A percentile compares a stretch with the other conserved stretches of the same genome.
phyloP scores from a whole-genome alignment of 164 flowering plant species.

The Magnolia sinica region DNA sequence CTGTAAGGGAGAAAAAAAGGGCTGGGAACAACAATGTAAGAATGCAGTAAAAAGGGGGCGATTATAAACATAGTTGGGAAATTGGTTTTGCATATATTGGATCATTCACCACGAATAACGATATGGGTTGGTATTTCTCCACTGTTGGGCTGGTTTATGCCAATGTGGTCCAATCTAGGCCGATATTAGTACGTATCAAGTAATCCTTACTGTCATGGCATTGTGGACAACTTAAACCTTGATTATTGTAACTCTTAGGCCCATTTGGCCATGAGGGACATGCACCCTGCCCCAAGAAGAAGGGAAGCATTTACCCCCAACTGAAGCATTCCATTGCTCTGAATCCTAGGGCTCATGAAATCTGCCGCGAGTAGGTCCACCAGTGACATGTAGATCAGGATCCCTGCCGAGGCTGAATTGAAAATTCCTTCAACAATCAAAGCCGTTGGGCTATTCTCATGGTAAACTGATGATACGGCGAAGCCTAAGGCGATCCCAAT shows the following conservation, averaged over 20 bases:
- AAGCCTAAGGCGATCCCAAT: slow-evolving; percentile 43
- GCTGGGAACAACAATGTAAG: too few relatives aligned
- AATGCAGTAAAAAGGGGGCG: too few relatives aligned
- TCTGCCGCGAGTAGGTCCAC: slow-evolving; percentile 47
- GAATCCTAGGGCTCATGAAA: slow-evolving; percentile 37
- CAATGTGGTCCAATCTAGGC: too few relatives aligned
- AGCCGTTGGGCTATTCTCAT: slow-evolving; percentile 37
- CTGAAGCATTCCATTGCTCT: slow-evolving; percentile 29
- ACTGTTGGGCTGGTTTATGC: too few relatives aligned
- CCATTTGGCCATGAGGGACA: slow-evolving; percentile 49
- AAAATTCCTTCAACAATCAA: slow-evolving; percentile 39
- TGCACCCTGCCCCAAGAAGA: slow-evolving; percentile 36
- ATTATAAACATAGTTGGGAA: too few relatives aligned
- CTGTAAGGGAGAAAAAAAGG: too few relatives aligned
- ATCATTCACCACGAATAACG: too few relatives aligned
- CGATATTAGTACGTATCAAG: too few relatives aligned
- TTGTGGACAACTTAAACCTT: too few relatives aligned
- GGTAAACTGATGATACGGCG: slow-evolving; percentile 29
- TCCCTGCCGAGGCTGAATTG: slow-evolving; percentile 44
- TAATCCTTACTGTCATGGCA: too few relatives aligned
- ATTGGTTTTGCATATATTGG: too few relatives aligned
- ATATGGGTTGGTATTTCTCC: too few relatives aligned
- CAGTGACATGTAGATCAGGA: slow-evolving; percentile 43
- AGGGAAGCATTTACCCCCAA: slow-evolving; percentile 25
- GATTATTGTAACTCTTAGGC: slow-evolving; percentile 6